Evolutionary conservation across 352 stramenopile genomes (phyloP), one percentile per base, ranked within the genome.

Genomic region (Phytophthora pini): DNA sequence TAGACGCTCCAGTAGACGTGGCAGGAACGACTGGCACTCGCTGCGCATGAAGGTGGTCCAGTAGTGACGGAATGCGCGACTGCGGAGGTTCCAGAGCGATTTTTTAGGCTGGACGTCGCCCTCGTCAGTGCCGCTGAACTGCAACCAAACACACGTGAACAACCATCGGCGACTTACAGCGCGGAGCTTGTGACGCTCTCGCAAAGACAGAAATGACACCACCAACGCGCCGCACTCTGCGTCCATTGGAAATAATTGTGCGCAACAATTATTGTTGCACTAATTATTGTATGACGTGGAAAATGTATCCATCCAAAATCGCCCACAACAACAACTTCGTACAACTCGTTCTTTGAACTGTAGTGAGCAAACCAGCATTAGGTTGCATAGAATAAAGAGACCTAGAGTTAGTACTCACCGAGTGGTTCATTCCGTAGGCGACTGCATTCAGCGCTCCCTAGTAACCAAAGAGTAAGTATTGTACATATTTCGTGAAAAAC

Each of bases 401-500:
- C 8, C 17, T 54, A 20, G 17, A 13, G 47, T n/a, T 2, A 53
- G 7, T 17, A 53, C 57, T 4, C 45, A 92, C 84, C 72, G 81
- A 81, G n/a, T 61, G 52, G 61, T 91, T 92, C 58, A 89, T 68
- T 15, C 85, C 81, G 48, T 92, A 93, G 0, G 61, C 77, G 20
- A 84, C 9, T 7, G 77, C 69, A 59, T 92, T 92, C 61, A 90
- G 76, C 0, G 69, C 72, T 44, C 85, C 82, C 80, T 91, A n/a
- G 31, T 11, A 36, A 4, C 8, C 9, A 36, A 36, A 5, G 10
- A 3, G 31, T 36, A 36, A 36, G 11, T 36, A 12, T 36, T 36
- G 8, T 36, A 13, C 31, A 34, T 34, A 3, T 26, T 26, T 26
- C 24, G 24, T 10, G 2, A 13, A 13, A 36, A 36, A 1, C 9